Base-by-base conservation (phyloP, 73 alveolate genomes). In the Paramecium biaurelia region DNA sequence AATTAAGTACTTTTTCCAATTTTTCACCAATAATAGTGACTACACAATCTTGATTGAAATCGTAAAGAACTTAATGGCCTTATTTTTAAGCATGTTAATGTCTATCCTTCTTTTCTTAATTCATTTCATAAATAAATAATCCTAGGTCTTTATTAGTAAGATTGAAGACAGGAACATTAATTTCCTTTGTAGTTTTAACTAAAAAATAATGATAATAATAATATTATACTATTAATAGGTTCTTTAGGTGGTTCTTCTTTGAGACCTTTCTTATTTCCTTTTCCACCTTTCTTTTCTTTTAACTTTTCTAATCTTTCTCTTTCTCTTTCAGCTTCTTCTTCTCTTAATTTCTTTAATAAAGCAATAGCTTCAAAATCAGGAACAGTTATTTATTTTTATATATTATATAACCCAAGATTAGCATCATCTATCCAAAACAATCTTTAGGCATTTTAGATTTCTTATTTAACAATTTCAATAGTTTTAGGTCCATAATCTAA, bases 341-440 rank as follows among this genome's bases (percentile, higher is more conserved):
- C 90, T 45, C 56, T 79, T 47, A 79, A 34, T 47, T 47, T 79
- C 76, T 79, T 79, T 1, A 79, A 15, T 43, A 79, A 24, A n/a
- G 90, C 90, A 24, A 79, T 79, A 1, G 90, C 90, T 45, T 79
- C 90, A 45, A 79, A 43, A 79, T 79, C 90, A 42, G 90, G 90
- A 7, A 79, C 90, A 20, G 90, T 79, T 0, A 79, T 79, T 63
- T 38, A 23, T 20, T 79, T 79, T 41, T 79, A 32, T 10, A 79
- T 79, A 12, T 79, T 41, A 7, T 43, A 43, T 45, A 79, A 79
- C 14, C 49, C 56, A 9, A 79, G 56, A 18, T 79, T 79, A 12
- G 90, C 90, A 79, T 79, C 90, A 47, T 79, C 90, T 10, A 79
- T 79, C 90, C 90, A 79, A 20, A 79, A 43, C 14, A 79, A 79